phyloP scores from a whole-genome alignment of 2,329 filamentous ascomycete species.

The Cytospora leucostoma region DNA sequence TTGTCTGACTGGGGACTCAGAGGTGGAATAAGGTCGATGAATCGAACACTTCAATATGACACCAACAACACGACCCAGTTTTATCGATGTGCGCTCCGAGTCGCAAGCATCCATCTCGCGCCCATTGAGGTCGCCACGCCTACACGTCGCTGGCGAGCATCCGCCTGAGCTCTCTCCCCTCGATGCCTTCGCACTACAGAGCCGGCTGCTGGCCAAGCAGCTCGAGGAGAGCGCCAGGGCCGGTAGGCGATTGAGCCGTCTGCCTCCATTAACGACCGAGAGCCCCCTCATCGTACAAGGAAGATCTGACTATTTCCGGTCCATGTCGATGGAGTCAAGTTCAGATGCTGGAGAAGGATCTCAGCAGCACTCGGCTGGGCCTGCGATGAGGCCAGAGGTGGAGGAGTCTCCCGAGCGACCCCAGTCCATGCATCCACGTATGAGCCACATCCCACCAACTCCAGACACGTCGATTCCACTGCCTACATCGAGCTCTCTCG shows the following conservation, averaged over 20 bases:
- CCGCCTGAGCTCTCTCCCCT: slow-evolving; percentile 91
- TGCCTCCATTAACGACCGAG: slow-evolving; percentile 80
- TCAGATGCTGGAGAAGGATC: slow-evolving; percentile 48
- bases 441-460: slow-evolving; percentile 63
- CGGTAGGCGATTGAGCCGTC: slow-evolving; percentile 78
- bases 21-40: slow-evolving; percentile 22
- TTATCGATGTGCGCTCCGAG: slow-evolving; percentile 61
- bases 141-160: slow-evolving; percentile 76
- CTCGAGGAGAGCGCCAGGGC: slow-evolving; percentile 76
- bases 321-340: slow-evolving; percentile 64
- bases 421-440: slow-evolving; percentile 72
- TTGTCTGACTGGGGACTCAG: not conserved
- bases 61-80: slow-evolving; percentile 50
- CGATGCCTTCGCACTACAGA: slow-evolving; percentile 92
- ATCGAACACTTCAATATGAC: slow-evolving; percentile 46
- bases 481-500: slow-evolving; percentile 43
- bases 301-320: slow-evolving; percentile 80
- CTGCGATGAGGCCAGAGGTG: slow-evolving; percentile 56
- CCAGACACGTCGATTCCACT: slow-evolving; percentile 51
- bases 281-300: slow-evolving; percentile 76
- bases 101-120: slow-evolving; percentile 57
- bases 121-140: slow-evolving; percentile 69
- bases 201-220: slow-evolving; percentile 81
- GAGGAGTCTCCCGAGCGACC: slow-evolving; percentile 63
- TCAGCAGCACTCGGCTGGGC: slow-evolving; percentile 42